Conservation (phyloP, 2,329 filamentous ascomycete species). For the Madurella mycetomatis region DNA sequence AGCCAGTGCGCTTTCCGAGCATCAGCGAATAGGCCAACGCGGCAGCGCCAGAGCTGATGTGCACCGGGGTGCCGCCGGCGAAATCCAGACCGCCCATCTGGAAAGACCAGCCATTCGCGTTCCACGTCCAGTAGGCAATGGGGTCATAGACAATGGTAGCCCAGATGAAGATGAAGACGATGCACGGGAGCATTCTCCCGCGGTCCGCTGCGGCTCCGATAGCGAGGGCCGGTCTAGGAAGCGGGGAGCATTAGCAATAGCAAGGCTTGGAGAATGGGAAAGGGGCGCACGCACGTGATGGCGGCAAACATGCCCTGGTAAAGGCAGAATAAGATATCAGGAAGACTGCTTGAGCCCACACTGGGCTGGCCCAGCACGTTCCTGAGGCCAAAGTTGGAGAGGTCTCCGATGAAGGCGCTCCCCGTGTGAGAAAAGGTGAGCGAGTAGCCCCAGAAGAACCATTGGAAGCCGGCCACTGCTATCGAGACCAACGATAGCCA, state of each 20-base stretch:
- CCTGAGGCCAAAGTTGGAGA: conserved; percentile 76
- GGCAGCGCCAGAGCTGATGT: conserved; percentile 67
- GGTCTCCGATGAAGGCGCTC: conserved; percentile 71
- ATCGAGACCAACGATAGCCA: conserved; percentile 80
- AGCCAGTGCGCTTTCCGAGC: conserved; percentile 63
- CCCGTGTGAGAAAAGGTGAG: conserved; percentile 78
- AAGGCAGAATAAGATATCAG: conserved; percentile 78
- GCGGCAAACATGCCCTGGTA: conserved; percentile 88
- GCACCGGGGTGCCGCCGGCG: conserved; percentile 69
- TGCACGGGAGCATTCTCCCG: conserved; percentile 56
- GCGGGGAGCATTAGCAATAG: no score
- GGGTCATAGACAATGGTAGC: conserved; percentile 68
- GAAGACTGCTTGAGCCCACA: conserved; percentile 65
- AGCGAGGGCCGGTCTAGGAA: conserved; percentile 49
- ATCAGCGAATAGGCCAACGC: conserved; percentile 70
- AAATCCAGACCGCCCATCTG: conserved; percentile 68
- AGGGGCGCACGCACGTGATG: conserved; percentile 64
- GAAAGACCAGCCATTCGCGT: conserved; percentile 66
- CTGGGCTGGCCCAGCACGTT: conserved; percentile 73
- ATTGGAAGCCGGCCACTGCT: conserved; percentile 79
- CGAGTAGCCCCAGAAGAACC: conserved; percentile 95
- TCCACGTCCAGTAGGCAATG: conserved; percentile 76
- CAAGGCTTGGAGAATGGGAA: background rate
- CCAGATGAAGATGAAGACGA: conserved; percentile 68
- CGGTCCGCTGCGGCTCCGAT: conserved; percentile 59